A percentile compares a stretch with the other conserved stretches of the same genome.
phyloP scores from a whole-genome alignment of 768 basidiomycete species.

The Suillus sp. region DNA sequence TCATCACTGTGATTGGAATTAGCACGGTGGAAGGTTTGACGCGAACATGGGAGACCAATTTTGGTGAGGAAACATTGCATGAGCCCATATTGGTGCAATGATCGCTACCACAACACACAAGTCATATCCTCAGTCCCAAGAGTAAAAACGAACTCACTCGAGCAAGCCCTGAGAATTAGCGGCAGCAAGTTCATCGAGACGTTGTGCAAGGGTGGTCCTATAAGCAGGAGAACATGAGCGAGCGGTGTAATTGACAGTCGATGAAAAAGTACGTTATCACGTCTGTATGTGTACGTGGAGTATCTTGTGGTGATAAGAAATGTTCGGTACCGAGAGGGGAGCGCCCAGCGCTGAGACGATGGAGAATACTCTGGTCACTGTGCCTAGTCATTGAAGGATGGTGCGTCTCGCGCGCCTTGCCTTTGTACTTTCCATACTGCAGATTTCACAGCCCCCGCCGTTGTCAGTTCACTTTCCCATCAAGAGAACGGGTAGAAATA shows the following conservation, averaged over 20 bases:
- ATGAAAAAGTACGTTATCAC: slow-evolving; percentile 51
- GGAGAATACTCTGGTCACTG: slow-evolving; percentile 10
- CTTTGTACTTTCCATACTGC: slow-evolving; percentile 60
- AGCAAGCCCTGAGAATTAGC: slow-evolving; percentile 82
- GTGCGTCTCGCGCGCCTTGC: slow-evolving; percentile 52
- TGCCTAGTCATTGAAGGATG: slow-evolving; percentile 26
- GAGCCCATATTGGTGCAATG: slow-evolving; percentile 1
- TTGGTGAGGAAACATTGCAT: background rate
- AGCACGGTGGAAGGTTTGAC: background rate
- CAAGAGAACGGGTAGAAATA: slow-evolving; percentile 20
- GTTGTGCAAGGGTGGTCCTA: slow-evolving; percentile 77
- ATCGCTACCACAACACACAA: background rate
- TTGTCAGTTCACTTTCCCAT: slow-evolving; percentile 15
- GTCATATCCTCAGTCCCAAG: background rate
- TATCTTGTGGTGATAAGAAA: slow-evolving; percentile 17
- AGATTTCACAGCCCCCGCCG: slow-evolving; percentile 1
- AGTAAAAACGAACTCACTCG: slow-evolving; percentile 48
- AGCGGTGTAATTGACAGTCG: slow-evolving; percentile 15
- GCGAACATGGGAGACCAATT: background rate
- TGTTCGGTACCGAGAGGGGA: slow-evolving; percentile 23
- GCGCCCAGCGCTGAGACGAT: slow-evolving; percentile 40
- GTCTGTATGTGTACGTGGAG: slow-evolving; percentile 42
- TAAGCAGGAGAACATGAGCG: slow-evolving; percentile 17
- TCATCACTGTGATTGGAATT: slow-evolving; percentile 58
- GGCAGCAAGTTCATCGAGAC: slow-evolving; percentile 75